Evolutionary conservation across 2,329 filamentous ascomycete genomes (phyloP), one percentile per base, ranked within the genome.

Genomic region (Ilyonectria sp.): DNA sequence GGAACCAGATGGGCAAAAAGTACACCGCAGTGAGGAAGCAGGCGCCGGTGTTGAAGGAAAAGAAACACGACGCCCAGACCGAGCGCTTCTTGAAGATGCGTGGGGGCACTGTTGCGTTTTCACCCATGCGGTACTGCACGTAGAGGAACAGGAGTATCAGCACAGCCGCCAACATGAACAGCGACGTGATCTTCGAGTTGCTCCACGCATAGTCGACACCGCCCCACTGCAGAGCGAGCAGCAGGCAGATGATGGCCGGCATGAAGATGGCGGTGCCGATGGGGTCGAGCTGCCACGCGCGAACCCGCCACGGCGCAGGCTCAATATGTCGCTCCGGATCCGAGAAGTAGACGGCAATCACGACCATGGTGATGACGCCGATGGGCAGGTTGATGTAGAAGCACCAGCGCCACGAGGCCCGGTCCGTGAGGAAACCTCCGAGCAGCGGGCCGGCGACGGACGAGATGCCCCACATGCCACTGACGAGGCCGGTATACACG

Each of bases 141-240:
- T 68, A 77, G 11, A 81, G 63, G 64, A 85, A 85, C 3, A 73
- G 21, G 10, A 76, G n/a, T 15, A 82, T 72, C 3, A 82, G 69
- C 11, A 82, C 64, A 1, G 60, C 75, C 5, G 79, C 76, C 0
- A 79, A 62, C 64, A 81, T 74, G 15, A 82, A 75, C 1, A 82
- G 71, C 26, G 70, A 74, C 0, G 73, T 75, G 17, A 78, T 73
- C 21, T 43, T 68, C 19, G 64, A 71, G 59, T 69, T 67, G 55
- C 53, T 69, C 77, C 74, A 79, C 5, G 69, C 63, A 47, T 82
- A 82, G 58, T 77, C 79, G 35, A 75, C 76, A 8, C 82, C 83
- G 29, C 83, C 83, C 84, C 84, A 87, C 65, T 87, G 84, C 6
- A 88, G 77, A n/a, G 85, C 85, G 0, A 88, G 77, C 0, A 87